phyloP scores from a whole-genome alignment of 441 rosid species.

The Melastoma candidum region DNA sequence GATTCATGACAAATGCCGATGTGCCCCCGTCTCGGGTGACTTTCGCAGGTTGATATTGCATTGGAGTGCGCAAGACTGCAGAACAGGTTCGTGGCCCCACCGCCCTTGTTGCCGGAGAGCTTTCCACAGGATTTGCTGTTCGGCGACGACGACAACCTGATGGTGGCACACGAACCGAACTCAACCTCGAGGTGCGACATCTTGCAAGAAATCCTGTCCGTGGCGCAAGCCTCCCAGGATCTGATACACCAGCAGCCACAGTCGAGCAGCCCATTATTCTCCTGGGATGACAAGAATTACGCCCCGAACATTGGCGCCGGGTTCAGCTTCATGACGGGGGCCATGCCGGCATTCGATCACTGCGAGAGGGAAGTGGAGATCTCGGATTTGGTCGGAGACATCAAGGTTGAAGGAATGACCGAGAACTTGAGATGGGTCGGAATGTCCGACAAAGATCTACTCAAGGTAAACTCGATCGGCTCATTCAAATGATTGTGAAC shows the following conservation, averaged over 20 bases:
- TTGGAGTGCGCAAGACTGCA: slow-evolving; percentile 76
- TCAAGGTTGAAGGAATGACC: too few relatives aligned
- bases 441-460: slow-evolving; percentile 59
- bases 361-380: slow-evolving; percentile 34
- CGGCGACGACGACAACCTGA: slow-evolving; percentile 21
- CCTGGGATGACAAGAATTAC: slow-evolving; percentile 29
- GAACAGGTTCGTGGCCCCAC: slow-evolving; percentile 40
- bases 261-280: slow-evolving; percentile 16
- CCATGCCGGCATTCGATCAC: slow-evolving; percentile 18
- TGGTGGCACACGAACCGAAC: slow-evolving; percentile 16
- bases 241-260: slow-evolving; percentile 20
- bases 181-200: slow-evolving; percentile 21
- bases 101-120: slow-evolving; percentile 55
- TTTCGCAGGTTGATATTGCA: slow-evolving; percentile 59
- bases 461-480: slow-evolving; percentile 31
- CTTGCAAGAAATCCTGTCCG: slow-evolving; percentile 46
- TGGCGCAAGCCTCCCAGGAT: slow-evolving; percentile 58
- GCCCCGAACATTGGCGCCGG: slow-evolving; percentile 19
- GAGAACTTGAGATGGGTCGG: slow-evolving; percentile 64
- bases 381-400: slow-evolving; percentile 31
- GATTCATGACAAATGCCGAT: neutral
- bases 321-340: slow-evolving; percentile 32
- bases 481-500: too few relatives aligned
- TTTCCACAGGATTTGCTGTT: slow-evolving; percentile 31
- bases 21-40: neutral